Evolutionary conservation across 148 eudicot species (phyloP), one percentile per base, ranked within the genome.

Genomic region (Amaranthus hypochondriacus): DNA sequence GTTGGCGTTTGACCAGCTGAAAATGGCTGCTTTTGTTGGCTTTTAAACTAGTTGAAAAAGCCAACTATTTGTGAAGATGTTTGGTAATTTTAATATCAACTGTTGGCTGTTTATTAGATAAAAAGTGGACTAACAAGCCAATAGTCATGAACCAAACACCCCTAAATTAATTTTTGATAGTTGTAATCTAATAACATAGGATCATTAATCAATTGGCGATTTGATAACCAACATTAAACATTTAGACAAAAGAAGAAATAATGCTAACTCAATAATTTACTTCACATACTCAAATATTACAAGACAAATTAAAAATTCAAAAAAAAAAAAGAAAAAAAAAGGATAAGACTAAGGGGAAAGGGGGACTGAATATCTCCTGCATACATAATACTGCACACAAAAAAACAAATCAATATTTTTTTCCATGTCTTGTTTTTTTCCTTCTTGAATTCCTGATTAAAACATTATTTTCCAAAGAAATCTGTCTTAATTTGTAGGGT

Each of bases 401-500:
- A 69, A 62, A 46, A 60, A 10, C 21, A 7, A 65, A 55, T 4
- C 48, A 75, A 66, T 55, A 43, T 62, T 62, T 42, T 55, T 13
- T 54, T 55, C 5, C 56, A 52, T 8, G 18, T 51, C 57, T 50
- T n/a, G 39, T 49, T n/a, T 43, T 9, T 52, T 54, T 63, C 46
- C 7, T 73, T 42, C 6, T 18, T 18, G 9, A 2, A 9, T 43
- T 54, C 5, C 14, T 55, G 39, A 28, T 28, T 52, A 42, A 5
- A 28, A 28, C 39, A 28, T 28, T 28, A 28, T 28, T 28, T 28
- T 28, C 39, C 39, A 28, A 28, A 28, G 39, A 28, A 28, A 28
- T 28, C 2, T 28, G 39, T 28, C 14, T 84, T 72, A 91, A 81
- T 87, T 84, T 73, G 90, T 82, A 3, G 92, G 81, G 77, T 91